phyloP scores from a whole-genome alignment of 2,329 filamentous ascomycete genomes.

The Aspergillus persii region DNA sequence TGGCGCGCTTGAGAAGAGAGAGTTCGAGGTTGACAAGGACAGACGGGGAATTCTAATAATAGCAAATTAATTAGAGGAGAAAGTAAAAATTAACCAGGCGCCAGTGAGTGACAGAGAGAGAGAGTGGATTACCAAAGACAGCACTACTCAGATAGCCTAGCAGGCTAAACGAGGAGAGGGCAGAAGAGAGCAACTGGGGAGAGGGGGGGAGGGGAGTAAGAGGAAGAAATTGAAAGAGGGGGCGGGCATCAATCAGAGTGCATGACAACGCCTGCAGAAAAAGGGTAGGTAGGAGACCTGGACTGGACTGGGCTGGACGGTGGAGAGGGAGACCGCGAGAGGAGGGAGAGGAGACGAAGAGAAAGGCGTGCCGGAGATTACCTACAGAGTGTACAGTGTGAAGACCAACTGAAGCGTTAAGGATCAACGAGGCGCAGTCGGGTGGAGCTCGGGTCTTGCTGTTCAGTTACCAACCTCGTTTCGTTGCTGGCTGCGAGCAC shows the following conservation, averaged over 20 bases:
- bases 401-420: conserved; percentile 20
- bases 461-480: background rate
- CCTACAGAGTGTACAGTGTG: conserved; percentile 17
- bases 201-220: background rate
- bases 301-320: conserved; percentile 5
- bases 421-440: conserved; percentile 28
- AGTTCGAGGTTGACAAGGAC: conserved; percentile 13
- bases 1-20: conserved; percentile 19
- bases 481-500: conserved; percentile 5
- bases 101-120: conserved; percentile 26
- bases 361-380: conserved; percentile 20
- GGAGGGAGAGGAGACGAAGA: conserved; percentile 4
- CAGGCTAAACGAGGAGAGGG: background rate
- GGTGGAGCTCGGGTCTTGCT: conserved; percentile 9
- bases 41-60: conserved; percentile 34
- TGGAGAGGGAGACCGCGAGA: background rate
- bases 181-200: background rate
- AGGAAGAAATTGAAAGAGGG: conserved; percentile 12
- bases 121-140: conserved; percentile 14
- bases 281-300: conserved; percentile 2
- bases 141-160: background rate
- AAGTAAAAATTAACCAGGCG: background rate
- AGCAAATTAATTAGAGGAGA: conserved; percentile 24
- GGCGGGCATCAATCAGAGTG: conserved; percentile 10
- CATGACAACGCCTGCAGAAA: conserved; percentile 10